These are phyloP conservation scores for Lolium multiflorum DNA, from an alignment of 176 grass and related monocot species.

Conservation along the genomic window DNA sequence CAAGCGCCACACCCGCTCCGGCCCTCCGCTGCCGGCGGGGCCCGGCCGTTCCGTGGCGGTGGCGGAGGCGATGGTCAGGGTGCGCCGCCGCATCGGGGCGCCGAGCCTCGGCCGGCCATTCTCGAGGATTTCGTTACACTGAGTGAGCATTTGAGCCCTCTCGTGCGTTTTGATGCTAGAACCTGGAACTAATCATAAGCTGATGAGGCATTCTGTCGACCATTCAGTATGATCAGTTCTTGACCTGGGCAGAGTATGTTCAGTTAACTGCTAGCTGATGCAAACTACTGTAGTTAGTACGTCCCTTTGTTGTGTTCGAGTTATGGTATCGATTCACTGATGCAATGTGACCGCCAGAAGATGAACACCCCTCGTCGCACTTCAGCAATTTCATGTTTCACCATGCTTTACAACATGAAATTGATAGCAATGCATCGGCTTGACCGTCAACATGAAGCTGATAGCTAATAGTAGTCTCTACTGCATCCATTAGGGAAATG, in stretches of 20 bases:
- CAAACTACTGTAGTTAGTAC: background rate
- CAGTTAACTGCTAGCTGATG: background rate
- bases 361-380: background rate
- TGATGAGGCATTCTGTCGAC: background rate
- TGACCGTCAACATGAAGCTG: too few species aligned
- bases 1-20: background rate
- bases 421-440: too few species aligned
- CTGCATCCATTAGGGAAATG: too few species aligned
- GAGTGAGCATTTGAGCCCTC: background rate
- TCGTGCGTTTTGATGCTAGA: background rate
- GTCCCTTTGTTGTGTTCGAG: background rate
- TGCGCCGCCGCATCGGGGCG: constrained; percentile 23
- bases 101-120: constrained; percentile 1
- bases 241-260: background rate
- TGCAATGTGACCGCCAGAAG: background rate
- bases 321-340: background rate
- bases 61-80: constrained; percentile 29
- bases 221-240: too few species aligned
- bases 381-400: background rate
- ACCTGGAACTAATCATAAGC: too few species aligned
- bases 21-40: background rate
- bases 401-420: too few species aligned
- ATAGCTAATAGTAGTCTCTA: too few species aligned
- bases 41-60: background rate
- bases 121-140: constrained; percentile 4